Conservation (phyloP, 257 asterid genomes). For the Ballota nigra region DNA sequence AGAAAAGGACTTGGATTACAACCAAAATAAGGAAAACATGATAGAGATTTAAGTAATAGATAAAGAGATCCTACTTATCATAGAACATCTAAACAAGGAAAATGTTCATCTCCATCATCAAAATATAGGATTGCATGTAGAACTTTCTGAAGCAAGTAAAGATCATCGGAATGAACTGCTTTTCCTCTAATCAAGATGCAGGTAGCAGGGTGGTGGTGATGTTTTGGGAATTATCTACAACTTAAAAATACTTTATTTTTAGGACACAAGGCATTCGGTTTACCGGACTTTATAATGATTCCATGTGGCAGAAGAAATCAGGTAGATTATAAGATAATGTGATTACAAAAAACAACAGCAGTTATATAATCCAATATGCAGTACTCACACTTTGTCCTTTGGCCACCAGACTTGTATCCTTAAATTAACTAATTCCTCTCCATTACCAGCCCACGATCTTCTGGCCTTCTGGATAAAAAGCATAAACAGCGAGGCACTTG, state of each 20-base stretch:
- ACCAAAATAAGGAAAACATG: too few relatives aligned
- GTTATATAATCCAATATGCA: conserved; percentile 2
- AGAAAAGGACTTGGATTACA: too few relatives aligned
- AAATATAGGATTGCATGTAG: neutral
- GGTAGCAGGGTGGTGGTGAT: neutral
- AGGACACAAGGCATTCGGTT: neutral
- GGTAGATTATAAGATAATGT: neutral
- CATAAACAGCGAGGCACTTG: conserved; percentile 13
- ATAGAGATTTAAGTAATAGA: too few relatives aligned
- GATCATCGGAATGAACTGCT: neutral
- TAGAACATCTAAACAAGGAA: too few relatives aligned
- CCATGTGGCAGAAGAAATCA: neutral
- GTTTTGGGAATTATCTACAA: neutral
- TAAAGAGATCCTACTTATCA: too few relatives aligned
- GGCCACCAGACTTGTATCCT: conserved; percentile 64
- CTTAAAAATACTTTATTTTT: neutral
- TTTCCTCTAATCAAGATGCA: neutral
- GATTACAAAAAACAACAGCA: neutral
- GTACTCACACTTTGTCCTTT: conserved; percentile 47
- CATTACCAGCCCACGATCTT: conserved; percentile 21
- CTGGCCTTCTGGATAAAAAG: conserved; percentile 33
- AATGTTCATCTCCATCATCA: conserved; percentile 1
- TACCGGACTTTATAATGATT: neutral
- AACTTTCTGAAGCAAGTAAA: conserved; percentile 1
- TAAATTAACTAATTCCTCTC: conserved; percentile 31